A percentile compares a stretch with the other conserved stretches of the same genome.
phyloP scores from a whole-genome alignment of 768 basidiomycete genomes.

The Tricholoma hemisulphureum region DNA sequence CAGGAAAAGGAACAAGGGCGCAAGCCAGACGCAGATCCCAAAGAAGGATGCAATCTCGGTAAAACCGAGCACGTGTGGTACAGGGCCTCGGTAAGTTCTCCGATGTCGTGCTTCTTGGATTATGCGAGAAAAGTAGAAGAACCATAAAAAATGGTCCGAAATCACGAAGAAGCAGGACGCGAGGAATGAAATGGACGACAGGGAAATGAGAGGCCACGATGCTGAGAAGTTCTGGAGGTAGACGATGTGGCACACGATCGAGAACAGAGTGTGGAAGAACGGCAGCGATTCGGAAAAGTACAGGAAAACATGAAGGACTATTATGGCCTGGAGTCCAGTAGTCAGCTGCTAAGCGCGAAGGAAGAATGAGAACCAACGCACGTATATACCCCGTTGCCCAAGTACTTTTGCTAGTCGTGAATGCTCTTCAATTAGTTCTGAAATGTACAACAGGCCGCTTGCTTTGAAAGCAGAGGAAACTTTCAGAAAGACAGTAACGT shows the following conservation, averaged over 20 bases:
- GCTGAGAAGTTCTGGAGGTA: constrained; percentile 92
- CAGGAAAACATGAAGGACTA: constrained; percentile 72
- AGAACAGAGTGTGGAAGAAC: constrained; percentile 69
- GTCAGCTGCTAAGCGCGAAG: neutral
- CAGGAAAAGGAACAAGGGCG: constrained; percentile 91
- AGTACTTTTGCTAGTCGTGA: constrained; percentile 75
- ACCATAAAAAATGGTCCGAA: constrained; percentile 92
- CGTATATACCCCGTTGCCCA: constrained; percentile 87
- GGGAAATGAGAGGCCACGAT: constrained; percentile 90
- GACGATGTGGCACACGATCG: constrained; percentile 77
- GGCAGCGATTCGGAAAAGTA: constrained; percentile 84
- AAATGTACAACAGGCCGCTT: constrained; percentile 89
- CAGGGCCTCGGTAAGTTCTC: constrained; percentile 44
- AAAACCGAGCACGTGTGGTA: constrained; percentile 46
- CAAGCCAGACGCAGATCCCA: constrained; percentile 81
- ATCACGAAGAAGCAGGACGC: constrained; percentile 84
- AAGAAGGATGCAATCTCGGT: constrained; percentile 83
- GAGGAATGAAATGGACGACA: constrained; percentile 82
- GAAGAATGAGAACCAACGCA: constrained; percentile 43
- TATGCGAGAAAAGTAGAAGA: constrained; percentile 84
- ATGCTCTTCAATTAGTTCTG: constrained; percentile 95
- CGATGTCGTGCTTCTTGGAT: constrained; percentile 62
- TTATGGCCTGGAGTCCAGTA: constrained; percentile 64
- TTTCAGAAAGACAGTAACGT: neutral
- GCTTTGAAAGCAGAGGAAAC: constrained; percentile 49